A percentile compares a stretch with the other conserved stretches of the same genome.
Evolutionary conservation across 805 yeast genomes (phyloP).

Genomic region (Wickerhamiella domercqiae): DNA sequence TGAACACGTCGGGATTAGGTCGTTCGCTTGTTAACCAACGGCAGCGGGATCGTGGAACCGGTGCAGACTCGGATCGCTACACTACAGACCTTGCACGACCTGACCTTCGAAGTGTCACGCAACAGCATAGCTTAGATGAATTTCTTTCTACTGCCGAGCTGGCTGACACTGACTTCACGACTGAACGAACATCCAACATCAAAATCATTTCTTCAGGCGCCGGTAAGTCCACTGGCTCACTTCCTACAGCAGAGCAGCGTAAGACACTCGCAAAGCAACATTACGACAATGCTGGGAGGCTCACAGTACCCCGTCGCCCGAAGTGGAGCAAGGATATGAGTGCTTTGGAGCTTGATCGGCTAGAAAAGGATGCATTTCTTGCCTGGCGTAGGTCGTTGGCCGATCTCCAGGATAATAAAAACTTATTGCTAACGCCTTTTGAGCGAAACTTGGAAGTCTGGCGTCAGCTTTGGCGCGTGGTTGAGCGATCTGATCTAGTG

Average conservation of each 20-base stretch:
- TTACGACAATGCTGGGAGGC: constrained; percentile 36
- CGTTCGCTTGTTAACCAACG: constrained; percentile 65
- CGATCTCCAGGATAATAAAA: constrained; percentile 64
- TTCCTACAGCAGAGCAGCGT: constrained; percentile 53
- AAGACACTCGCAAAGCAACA: constrained; percentile 40
- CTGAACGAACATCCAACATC: constrained; percentile 71
- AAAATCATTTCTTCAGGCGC: constrained; percentile 51
- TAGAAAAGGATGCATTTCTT: constrained; percentile 78
- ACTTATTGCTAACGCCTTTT: constrained; percentile 81
- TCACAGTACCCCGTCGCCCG: constrained; percentile 91
- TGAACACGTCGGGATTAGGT: constrained; percentile 70
- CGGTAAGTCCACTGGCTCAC: constrained; percentile 27
- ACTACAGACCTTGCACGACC: constrained; percentile 72
- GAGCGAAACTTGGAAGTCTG: constrained; percentile 96
- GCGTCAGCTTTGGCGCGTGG: constrained; percentile 97
- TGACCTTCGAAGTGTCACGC: constrained; percentile 86
- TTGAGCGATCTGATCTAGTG: constrained; percentile 82
- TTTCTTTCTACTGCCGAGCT: constrained; percentile 88
- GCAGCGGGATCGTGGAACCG: constrained; percentile 32
- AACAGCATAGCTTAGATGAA: constrained; percentile 86
- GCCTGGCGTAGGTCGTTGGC: constrained; percentile 93
- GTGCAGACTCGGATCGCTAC: constrained; percentile 69
- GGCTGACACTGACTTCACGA: constrained; percentile 92
- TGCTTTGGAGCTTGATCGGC: constrained; percentile 62
- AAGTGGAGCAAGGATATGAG: constrained; percentile 62